phyloP scores from a whole-genome alignment of 192 early-diverging fungal genomes.

The Rhizophagus sp. region DNA sequence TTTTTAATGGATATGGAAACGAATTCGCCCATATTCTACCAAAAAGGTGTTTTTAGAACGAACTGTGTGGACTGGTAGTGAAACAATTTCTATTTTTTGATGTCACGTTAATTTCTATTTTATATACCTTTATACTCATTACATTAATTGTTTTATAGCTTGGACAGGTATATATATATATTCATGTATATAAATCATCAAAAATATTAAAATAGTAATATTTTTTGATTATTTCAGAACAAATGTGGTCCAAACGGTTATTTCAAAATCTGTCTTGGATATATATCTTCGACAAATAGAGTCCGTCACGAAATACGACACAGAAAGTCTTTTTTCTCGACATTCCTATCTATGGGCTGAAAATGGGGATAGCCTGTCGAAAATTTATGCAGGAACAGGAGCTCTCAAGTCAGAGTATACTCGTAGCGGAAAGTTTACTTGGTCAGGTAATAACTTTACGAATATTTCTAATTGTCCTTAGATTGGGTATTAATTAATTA shows the following conservation, averaged over 20 bases:
- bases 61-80: conserved; percentile 87
- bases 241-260: conserved; percentile 85
- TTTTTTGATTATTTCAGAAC: conserved; percentile 65
- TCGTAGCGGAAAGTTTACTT: conserved; percentile 83
- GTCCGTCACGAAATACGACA: conserved; percentile 29
- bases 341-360: conserved; percentile 75
- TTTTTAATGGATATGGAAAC: conserved; percentile 66
- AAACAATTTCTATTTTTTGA: background rate
- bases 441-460: conserved; percentile 47
- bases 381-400: conserved; percentile 95
- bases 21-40: conserved; percentile 59
- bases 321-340: conserved; percentile 38
- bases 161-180: conserved; percentile 20
- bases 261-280: conserved; percentile 56
- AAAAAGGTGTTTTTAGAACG: conserved; percentile 84
- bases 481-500: background rate
- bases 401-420: conserved; percentile 92
- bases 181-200: background rate
- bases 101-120: background rate
- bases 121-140: background rate
- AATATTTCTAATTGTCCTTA: background rate
- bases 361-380: conserved; percentile 91
- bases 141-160: background rate
- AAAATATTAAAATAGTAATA: background rate
- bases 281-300: conserved; percentile 44